A percentile compares a stretch with the other conserved stretches of the same genome.
Conservation (phyloP, 169 alveolate genomes). For the Eimeria maxima region DNA sequence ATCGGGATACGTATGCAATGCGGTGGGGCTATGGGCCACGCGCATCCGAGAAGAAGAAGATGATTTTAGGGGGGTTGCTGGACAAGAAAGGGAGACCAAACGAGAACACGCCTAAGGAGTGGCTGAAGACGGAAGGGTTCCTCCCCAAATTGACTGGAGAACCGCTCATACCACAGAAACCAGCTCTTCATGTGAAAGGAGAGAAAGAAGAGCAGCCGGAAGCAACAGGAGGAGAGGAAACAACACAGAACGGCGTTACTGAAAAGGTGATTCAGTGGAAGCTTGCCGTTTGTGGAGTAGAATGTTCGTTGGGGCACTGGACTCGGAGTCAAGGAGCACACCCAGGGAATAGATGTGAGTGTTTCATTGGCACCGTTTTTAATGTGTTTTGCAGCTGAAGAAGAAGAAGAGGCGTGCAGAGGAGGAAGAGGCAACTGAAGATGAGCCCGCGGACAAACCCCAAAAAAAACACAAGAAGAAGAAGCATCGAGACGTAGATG, state of each 20-base stretch:
- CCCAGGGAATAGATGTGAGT: background rate
- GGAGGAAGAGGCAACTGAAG: constrained; percentile 12
- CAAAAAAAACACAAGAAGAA: constrained; percentile 59
- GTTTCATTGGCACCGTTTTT: background rate
- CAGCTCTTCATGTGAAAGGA: background rate
- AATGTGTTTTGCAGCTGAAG: background rate
- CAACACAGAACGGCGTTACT: background rate
- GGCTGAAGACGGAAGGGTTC: constrained; percentile 77
- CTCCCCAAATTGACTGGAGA: constrained; percentile 69
- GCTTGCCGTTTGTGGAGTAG: background rate
- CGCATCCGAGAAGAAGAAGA: constrained; percentile 98
- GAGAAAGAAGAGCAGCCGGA: constrained; percentile 42
- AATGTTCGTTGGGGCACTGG: background rate
- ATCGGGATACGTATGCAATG: constrained; percentile 99
- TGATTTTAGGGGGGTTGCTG: constrained; percentile 88
- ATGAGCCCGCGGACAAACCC: constrained; percentile 26
- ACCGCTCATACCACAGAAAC: background rate
- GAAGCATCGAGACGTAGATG: constrained; percentile 29
- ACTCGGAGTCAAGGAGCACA: background rate
- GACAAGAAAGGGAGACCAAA: constrained; percentile 87
- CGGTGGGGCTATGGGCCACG: constrained; percentile 99
- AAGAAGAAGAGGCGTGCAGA: constrained; percentile 35
- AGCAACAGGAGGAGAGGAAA: constrained; percentile 22
- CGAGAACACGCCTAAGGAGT: constrained; percentile 86
- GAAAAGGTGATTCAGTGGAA: background rate